Evolutionary conservation across 2,329 filamentous ascomycete species (phyloP).

Genomic region (Huntiella bhutanensis): DNA sequence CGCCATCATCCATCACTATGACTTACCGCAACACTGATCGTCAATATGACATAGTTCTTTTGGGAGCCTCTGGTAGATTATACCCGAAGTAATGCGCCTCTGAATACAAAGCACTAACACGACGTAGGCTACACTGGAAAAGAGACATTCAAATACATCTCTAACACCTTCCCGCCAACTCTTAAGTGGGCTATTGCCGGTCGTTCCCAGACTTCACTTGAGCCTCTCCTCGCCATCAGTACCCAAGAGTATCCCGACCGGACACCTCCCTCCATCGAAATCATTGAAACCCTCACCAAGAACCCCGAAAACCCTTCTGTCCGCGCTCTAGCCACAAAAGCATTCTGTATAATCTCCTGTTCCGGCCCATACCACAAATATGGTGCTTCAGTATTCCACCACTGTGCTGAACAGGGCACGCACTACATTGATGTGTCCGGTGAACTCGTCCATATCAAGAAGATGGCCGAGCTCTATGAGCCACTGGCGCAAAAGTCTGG

Average conservation of each 20-base stretch:
- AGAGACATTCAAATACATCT: constrained; percentile 57
- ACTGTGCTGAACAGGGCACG: constrained; percentile 42
- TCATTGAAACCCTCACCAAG: background rate
- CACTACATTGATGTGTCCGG: constrained; percentile 47
- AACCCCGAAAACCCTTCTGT: background rate
- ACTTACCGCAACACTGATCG: constrained; percentile 29
- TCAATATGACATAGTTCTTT: constrained; percentile 37
- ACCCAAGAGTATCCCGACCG: constrained; percentile 26
- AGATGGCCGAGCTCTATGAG: constrained; percentile 43
- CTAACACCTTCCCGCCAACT: constrained; percentile 49
- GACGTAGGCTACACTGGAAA: constrained; percentile 61
- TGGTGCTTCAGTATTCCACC: constrained; percentile 40
- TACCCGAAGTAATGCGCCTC: background rate
- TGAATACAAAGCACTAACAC: background rate
- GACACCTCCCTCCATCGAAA: background rate
- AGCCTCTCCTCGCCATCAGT: constrained; percentile 48
- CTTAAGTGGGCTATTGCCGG: constrained; percentile 80
- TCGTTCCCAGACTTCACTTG: constrained; percentile 58
- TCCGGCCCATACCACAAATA: constrained; percentile 39
- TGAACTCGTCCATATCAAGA: constrained; percentile 36
- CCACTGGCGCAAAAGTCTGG: constrained; percentile 31
- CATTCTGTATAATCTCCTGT: constrained; percentile 35
- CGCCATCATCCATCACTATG: constrained; percentile 19
- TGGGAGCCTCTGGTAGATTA: constrained; percentile 36
- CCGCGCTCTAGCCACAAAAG: constrained; percentile 31